Evolutionary conservation across 805 yeast genomes (phyloP).

Genomic region (Suhomyces emberorum): DNA sequence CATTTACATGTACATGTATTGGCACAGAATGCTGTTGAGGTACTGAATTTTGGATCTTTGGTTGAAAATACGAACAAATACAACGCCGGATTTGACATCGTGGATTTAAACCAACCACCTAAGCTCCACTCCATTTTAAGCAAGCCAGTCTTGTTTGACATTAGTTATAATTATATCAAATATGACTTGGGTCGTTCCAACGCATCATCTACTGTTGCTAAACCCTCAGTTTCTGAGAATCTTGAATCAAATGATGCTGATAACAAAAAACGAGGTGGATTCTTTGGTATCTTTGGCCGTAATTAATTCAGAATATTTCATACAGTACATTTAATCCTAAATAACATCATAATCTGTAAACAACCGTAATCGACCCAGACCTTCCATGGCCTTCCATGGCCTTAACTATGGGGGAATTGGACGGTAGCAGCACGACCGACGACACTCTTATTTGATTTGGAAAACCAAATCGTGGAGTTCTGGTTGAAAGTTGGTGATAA

Average conservation of each 20-base stretch:
- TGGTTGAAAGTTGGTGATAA: too few relatives aligned
- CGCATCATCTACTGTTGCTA: conserved; percentile 11
- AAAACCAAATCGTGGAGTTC: too few relatives aligned
- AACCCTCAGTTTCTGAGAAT: conserved; percentile 15
- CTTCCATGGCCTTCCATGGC: too few relatives aligned
- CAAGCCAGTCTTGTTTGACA: conserved; percentile 89
- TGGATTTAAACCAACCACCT: conserved; percentile 20
- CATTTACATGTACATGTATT: conserved; percentile 38
- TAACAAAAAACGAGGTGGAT: conserved; percentile 54
- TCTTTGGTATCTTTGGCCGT: conserved; percentile 66
- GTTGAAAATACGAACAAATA: conserved; percentile 44
- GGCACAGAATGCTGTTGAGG: conserved; percentile 42
- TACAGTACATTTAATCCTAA: too few relatives aligned
- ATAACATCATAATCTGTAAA: too few relatives aligned
- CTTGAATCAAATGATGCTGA: conserved; percentile 16
- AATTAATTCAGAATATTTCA: conserved; percentile 5
- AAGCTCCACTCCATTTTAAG: conserved; percentile 58
- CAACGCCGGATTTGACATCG: conserved; percentile 27
- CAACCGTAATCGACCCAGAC: too few relatives aligned
- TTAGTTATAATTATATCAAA: conserved; percentile 78
- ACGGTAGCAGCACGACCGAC: too few relatives aligned
- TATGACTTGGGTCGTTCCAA: conserved; percentile 34
- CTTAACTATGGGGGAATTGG: too few relatives aligned
- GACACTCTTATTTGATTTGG: too few relatives aligned
- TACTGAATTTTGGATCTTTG: conserved; percentile 21